Evolutionary conservation across 1,139 yeast genomes (phyloP), one percentile per base, ranked within the genome.

Genomic region (Fermentozyma sake): DNA sequence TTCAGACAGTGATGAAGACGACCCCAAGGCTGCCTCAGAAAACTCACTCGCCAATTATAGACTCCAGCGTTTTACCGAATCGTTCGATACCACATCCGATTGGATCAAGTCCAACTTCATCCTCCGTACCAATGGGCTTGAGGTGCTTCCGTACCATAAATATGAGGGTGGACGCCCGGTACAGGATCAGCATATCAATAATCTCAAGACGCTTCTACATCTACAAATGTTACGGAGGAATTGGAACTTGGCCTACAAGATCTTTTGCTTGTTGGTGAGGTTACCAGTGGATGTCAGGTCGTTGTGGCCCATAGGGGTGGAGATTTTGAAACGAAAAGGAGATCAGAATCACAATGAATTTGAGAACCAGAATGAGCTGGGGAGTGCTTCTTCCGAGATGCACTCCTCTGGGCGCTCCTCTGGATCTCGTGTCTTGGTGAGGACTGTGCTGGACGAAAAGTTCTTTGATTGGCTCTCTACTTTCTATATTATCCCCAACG

Each of bases 261-360:
- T 72, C n/a, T 75, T 75, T 39, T 50, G 73, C 12, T 32, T 71
- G 2, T 41, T 79, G 18, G 48, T 76, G 1, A 47, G 79, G 29
- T 46, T 71, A 1, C 71, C 71, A 1, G 61, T 72, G 4, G 83
- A 79, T 46, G 45, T 77, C 3, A 54, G 76, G 33, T 53, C 68
- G 2, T 48, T 78, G 7, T 79, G 86, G 85, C 72, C 79, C 1
- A 26, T 76, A 2, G 85, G 82, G 0, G 52, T 75, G 3, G 68
- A 63, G 26, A 60, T 71, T 7, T 37, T 72, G 10, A 23, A 26
- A 5, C n/a, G n/a, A n/a, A n/a, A n/a, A n/a, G n/a, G n/a, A n/a
- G 29, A 27, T 16, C 19, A 25, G 17, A 12, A 14, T 8, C 27
- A 28, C 9, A 14, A 17, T 26, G 14, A 26, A 29, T 18, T 27